Conservation (phyloP, 2,329 filamentous ascomycete species). For the Diplodia seriata region DNA sequence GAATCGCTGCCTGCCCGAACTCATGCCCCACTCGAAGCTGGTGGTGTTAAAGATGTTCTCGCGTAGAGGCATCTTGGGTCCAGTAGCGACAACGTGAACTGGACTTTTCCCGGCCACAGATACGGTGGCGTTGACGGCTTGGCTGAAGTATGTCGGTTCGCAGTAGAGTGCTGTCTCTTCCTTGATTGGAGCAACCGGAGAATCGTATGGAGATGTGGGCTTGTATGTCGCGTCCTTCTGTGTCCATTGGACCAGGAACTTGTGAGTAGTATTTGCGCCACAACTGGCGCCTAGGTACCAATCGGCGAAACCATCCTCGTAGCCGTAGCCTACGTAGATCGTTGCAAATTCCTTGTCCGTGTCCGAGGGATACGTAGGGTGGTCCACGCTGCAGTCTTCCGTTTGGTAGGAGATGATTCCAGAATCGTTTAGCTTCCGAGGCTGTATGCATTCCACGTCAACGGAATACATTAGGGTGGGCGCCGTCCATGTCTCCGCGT, state of each 20-base stretch:
- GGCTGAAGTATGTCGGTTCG: slow-evolving; percentile 42
- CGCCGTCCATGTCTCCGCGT: slow-evolving; percentile 38
- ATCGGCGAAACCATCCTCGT: slow-evolving; percentile 42
- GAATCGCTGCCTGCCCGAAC: not conserved
- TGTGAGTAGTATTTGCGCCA: slow-evolving; percentile 43
- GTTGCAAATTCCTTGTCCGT: not conserved
- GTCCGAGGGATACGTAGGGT: slow-evolving; percentile 39
- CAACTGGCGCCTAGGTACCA: slow-evolving; percentile 47
- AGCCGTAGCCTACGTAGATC: slow-evolving; percentile 57
- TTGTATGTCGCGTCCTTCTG: not conserved
- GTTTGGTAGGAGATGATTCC: not conserved
- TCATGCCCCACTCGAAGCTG: slow-evolving; percentile 44
- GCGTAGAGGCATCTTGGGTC: slow-evolving; percentile 35
- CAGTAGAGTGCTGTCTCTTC: slow-evolving; percentile 53
- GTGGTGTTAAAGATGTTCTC: slow-evolving; percentile 48
- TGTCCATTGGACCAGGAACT: slow-evolving; percentile 40
- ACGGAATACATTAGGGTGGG: slow-evolving; percentile 44
- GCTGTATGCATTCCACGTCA: slow-evolving; percentile 45
- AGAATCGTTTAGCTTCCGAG: slow-evolving; percentile 28
- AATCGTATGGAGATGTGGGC: not conserved
- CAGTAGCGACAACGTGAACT: not conserved
- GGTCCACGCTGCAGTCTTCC: slow-evolving; percentile 5
- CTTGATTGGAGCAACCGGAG: slow-evolving; percentile 33
- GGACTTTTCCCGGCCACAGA: slow-evolving; percentile 34
- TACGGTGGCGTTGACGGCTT: slow-evolving; percentile 54